Evolutionary conservation across 176 grass and related monocot genomes (phyloP), one percentile per base, ranked within the genome.

Genomic region (Carex scoparia): DNA sequence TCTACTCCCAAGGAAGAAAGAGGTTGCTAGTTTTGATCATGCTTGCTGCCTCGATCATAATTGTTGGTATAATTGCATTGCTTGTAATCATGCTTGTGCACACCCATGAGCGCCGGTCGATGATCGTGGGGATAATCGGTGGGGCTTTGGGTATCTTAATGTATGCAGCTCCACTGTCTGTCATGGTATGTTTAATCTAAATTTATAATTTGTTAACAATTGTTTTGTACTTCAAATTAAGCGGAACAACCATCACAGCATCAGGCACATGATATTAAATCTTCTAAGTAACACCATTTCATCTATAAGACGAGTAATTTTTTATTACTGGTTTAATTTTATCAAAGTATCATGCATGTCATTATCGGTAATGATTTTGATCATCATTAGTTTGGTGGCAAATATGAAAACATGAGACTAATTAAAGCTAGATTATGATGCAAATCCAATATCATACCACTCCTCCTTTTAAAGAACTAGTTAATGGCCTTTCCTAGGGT

Each of bases 151-250:
- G 92, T 31, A 91, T 87, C 86, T 81, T 89, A 75, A 94, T 94
- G 92, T 97, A 97, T 86, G 94, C 85, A 7, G 86, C 94, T 10
- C 94, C 94, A 46, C 86, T 97, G 14, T 92, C 92, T 76, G 92
- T 94, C 89, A 97, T 97, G 94, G 94, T 97, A 91, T 37, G 86
- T 4, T 38, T 38, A 53, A 23, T 76, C 73, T 3, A 56, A 40
- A 37, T 69, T 67, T 67, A 6, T 65, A 31, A 31, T 9, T 28
- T 32, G 10, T 35, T 33, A 35, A 68, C 57, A 7, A n/a, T 5
- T 4, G 0, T 15, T 68, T 68, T 68, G 12, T 68, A 40, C 15
- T n/a, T 40, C 13, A 44, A 63, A 63, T n/a, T 63, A 68, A 16
- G 31, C 4, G 40, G 42, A 74, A 4, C 44, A 10, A 9, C n/a